These are phyloP conservation scores for Colletotrichum magnum DNA, from an alignment of 2,329 filamentous ascomycete genomes.

Conservation along the genomic window DNA sequence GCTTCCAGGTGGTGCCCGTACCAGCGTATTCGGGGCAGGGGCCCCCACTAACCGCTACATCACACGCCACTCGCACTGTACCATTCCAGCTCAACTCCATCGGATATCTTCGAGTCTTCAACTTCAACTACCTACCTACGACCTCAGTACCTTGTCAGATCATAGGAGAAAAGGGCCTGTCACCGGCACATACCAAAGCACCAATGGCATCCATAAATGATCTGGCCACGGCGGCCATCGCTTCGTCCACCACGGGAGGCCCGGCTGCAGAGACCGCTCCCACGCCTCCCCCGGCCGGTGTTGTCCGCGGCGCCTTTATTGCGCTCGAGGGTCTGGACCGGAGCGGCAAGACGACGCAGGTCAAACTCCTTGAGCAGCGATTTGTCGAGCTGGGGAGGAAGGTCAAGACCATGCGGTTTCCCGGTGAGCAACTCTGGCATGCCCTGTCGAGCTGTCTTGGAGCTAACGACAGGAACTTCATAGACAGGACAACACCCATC, in stretches of 20 bases:
- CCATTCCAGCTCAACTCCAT: neutral
- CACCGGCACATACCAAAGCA: neutral
- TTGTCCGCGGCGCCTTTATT: slow-evolving; percentile 78
- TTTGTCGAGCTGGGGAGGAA: slow-evolving; percentile 63
- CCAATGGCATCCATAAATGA: slow-evolving; percentile 65
- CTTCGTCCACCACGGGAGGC: slow-evolving; percentile 48
- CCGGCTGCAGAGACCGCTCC: slow-evolving; percentile 16
- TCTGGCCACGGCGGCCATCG: slow-evolving; percentile 63
- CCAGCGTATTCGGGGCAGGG: slow-evolving; percentile 17
- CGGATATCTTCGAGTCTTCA: neutral
- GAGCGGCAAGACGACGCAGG: slow-evolving; percentile 94
- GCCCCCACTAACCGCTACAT: slow-evolving; percentile 8
- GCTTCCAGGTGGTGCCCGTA: neutral
- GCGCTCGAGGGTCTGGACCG: slow-evolving; percentile 91
- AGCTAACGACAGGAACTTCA: neutral
- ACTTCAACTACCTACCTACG: neutral
- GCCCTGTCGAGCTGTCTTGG: neutral
- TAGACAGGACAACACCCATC: slow-evolving; percentile 86
- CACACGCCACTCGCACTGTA: neutral
- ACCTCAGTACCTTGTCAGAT: neutral
- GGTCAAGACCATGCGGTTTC: slow-evolving; percentile 70
- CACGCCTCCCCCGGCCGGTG: slow-evolving; percentile 23
- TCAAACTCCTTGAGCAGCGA: slow-evolving; percentile 74
- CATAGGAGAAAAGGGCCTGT: neutral
- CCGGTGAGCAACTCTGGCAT: slow-evolving; percentile 59